phyloP scores from a whole-genome alignment of 2,329 filamentous ascomycete species.

The Pezizomycotina sp. region DNA sequence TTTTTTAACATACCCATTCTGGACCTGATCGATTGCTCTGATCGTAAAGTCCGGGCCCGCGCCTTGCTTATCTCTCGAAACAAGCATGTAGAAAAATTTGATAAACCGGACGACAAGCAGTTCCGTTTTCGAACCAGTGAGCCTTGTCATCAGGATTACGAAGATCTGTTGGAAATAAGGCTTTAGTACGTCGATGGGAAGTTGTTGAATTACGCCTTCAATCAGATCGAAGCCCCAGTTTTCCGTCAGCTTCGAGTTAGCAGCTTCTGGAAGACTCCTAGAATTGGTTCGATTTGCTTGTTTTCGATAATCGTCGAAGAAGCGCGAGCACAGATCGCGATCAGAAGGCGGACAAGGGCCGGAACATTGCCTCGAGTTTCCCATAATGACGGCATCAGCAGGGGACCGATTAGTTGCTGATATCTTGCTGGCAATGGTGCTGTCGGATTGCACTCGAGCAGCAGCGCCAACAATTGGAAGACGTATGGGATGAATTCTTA shows the following conservation, averaged over 20 bases:
- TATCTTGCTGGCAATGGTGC: slow-evolving; percentile 68
- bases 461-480: slow-evolving; percentile 82
- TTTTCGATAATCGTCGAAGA: slow-evolving; percentile 58
- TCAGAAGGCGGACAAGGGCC: slow-evolving; percentile 68
- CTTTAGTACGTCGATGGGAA: slow-evolving; percentile 54
- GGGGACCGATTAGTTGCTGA: slow-evolving; percentile 56
- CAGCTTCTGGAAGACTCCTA: slow-evolving; percentile 93
- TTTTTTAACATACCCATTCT: slow-evolving; percentile 39
- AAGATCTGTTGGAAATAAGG: slow-evolving; percentile 66
- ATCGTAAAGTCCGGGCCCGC: slow-evolving; percentile 88
- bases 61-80: slow-evolving; percentile 61
- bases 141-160: slow-evolving; percentile 58
- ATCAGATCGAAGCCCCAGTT: slow-evolving; percentile 76
- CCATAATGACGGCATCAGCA: slow-evolving; percentile 73
- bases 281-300: slow-evolving; percentile 59
- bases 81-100: slow-evolving; percentile 85
- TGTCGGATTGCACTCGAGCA: slow-evolving; percentile 70
- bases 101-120: slow-evolving; percentile 75
- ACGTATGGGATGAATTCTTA: slow-evolving; percentile 88
- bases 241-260: slow-evolving; percentile 69
- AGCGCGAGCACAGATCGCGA: slow-evolving; percentile 66
- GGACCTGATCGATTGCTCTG: slow-evolving; percentile 62
- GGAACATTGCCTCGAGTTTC: slow-evolving; percentile 86
- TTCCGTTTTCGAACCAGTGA: slow-evolving; percentile 60
- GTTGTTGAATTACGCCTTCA: slow-evolving; percentile 57